Evolutionary conservation across 306 rosid species (phyloP).

Genomic region (Fagus crenata): DNA sequence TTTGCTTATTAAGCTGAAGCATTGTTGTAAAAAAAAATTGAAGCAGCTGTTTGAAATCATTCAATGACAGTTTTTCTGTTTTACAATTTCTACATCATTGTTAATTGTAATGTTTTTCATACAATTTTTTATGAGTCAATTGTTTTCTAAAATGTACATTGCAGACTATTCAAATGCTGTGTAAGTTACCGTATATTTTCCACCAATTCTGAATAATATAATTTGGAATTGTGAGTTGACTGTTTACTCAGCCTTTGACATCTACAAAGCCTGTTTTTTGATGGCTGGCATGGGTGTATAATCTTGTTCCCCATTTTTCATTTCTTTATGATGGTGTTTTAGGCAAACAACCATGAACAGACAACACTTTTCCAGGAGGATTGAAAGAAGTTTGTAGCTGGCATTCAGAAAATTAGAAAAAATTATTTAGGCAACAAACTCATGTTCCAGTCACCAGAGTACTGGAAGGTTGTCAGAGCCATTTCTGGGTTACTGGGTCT

Average conservation of each 20-base stretch:
- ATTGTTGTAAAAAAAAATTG: background rate
- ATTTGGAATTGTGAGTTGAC: background rate
- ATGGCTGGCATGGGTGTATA: constrained; percentile 6
- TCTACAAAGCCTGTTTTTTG: background rate
- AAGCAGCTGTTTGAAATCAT: background rate
- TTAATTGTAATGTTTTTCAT: background rate
- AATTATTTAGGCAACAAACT: background rate
- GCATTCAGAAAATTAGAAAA: background rate
- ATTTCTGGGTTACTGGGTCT: background rate
- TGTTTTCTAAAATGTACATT: no score
- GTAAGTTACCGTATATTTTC: no score
- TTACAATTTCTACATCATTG: background rate
- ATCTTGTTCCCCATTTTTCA: constrained; percentile 1
- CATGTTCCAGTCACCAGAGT: background rate
- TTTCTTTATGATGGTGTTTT: background rate
- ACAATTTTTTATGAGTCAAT: background rate
- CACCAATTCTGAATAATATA: background rate
- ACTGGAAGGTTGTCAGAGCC: background rate
- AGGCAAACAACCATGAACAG: background rate
- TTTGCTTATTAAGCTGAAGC: background rate
- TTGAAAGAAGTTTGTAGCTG: background rate
- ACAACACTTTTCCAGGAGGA: background rate
- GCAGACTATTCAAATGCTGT: no score
- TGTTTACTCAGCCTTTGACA: background rate
- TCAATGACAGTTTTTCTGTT: background rate